These are phyloP conservation scores for Friedmanniomyces endolithicus DNA, from an alignment of 495 filamentous ascomycete species.

Conservation along the genomic window DNA sequence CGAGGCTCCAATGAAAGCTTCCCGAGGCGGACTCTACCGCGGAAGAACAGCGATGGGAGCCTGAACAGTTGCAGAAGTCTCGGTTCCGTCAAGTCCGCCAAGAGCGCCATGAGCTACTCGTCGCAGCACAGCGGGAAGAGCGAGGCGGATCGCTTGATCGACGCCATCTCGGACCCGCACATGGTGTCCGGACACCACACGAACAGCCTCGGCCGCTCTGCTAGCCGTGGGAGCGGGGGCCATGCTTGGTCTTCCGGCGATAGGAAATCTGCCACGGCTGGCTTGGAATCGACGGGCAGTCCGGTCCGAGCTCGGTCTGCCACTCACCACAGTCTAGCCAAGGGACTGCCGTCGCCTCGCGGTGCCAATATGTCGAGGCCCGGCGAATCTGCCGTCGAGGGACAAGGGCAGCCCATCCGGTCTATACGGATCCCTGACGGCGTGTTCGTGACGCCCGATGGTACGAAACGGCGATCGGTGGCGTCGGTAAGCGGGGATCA, in stretches of 20 bases:
- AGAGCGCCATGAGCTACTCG: constrained; percentile 34
- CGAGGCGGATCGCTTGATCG: constrained; percentile 63
- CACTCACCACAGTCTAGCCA: not conserved
- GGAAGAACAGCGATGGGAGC: constrained; percentile 32
- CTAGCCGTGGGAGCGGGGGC: constrained; percentile 4
- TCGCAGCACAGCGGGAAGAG: constrained; percentile 41
- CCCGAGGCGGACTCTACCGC: not conserved
- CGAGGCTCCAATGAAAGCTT: not conserved
- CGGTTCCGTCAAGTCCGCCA: constrained; percentile 41
- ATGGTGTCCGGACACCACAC: constrained; percentile 30
- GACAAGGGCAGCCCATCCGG: constrained; percentile 20
- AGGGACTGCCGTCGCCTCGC: not conserved
- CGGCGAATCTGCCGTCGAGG: constrained; percentile 23
- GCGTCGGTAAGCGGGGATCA: not conserved
- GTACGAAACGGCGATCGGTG: not conserved
- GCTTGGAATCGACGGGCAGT: not conserved
- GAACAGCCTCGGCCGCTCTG: not conserved
- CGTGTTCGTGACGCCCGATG: not conserved
- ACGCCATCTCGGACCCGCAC: constrained; percentile 56
- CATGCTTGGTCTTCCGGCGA: not conserved
- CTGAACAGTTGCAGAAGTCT: constrained; percentile 33
- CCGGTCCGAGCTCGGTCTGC: not conserved
- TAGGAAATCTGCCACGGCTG: constrained; percentile 8
- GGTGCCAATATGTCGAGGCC: constrained; percentile 6
- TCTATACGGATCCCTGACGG: constrained; percentile 26